Evolutionary conservation across 2,329 filamentous ascomycete species (phyloP), one percentile per base, ranked within the genome.

Genomic region (Dothideomycetes sp.): DNA sequence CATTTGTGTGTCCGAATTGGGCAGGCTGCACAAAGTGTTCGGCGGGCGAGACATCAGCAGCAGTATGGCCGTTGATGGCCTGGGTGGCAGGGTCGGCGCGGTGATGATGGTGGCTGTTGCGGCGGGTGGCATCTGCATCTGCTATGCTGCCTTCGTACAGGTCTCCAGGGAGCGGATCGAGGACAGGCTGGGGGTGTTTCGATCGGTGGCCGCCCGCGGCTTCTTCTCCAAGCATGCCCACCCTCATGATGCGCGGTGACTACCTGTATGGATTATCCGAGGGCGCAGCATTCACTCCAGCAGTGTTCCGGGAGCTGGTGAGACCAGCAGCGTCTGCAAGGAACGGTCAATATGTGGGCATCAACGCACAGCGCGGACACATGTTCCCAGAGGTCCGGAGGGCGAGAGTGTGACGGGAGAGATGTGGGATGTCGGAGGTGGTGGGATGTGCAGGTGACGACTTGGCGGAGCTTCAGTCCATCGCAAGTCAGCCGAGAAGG

Each of bases 181-280:
- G 47, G 30, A 51, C 45, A 12, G 52, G 52, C 42, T 55, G 52
- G 9, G 52, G 46, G 36, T 52, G 49, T 38, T 53, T 54, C 12
- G 51, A 47, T 4, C 45, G 46, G 39, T 49, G 47, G 18, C 36
- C 41, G 36, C 45, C 47, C 31, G 44, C 48, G 34, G 41, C 46
- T 22, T 47, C 45, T 36, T 48, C 45, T 31, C 47, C 45, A 41
- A 44, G 40, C 37, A 49, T 12, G 40, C 47, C 50, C 40, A 36
- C 36, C 37, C 41, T 43, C 41, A 38, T 43, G 17, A 39, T 43
- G 40, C 40, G 36, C 33, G 33, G 32, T 32, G 24, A 34, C 19
- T 19, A n/a, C n/a, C n/a, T n/a, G n/a, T n/a, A n/a, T n/a, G n/a
- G n/a, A n/a, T n/a, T n/a, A n/a, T n/a, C n/a, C n/a, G n/a, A n/a